Base-by-base conservation (phyloP, 108 stramenopile genomes). In the Nannochloropsis gaditana region DNA sequence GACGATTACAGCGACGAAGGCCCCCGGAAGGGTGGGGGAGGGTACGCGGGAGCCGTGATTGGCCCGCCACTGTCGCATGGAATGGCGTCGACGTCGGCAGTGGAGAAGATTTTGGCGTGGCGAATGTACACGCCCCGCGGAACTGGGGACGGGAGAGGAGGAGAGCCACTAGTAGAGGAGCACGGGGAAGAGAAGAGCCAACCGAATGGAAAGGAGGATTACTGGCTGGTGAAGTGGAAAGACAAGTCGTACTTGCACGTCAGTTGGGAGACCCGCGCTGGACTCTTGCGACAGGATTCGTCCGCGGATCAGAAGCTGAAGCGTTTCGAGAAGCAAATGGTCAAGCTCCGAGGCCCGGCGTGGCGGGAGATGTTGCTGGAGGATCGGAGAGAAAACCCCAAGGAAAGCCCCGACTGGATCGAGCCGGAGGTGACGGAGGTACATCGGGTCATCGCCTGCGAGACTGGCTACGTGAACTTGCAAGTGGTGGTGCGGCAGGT, bases 181-280 rank as follows among this genome's bases (percentile, higher is more conserved):
- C 19, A 8, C n/a, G 19, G n/a, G 15, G 47, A 50, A 11, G 11
- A 50, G 10, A 15, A 50, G 10, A 50, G 15, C 15, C 47, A 0
- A 15, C 47, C 47, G 47, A 10, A 50, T 10, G 47, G 10, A 15
- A 50, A 50, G 15, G 47, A 50, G 73, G 87, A 87, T 41, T 45
- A 50, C 79, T 87, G 9, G 80, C 81, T 87, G 43, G 82, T 91
- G 9, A 91, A 91, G 80, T 91, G 90, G 90, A 45, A 47, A 42
- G 89, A 85, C 43, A 84, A 85, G 44, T 88, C 87, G 73, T 90
- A 91, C 50, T 81, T 91, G 6, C 90, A 91, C 80, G 88, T 88
- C 41, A 90, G 90, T 1, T 91, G 90, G 90, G 90, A 91, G 87
- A 88, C 90, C 9, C 19, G 42, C 41, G 45, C 2, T 19, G 88